Base-by-base conservation (phyloP, 1,284 basidiomycete species). In the Megacollybia platyphylla region DNA sequence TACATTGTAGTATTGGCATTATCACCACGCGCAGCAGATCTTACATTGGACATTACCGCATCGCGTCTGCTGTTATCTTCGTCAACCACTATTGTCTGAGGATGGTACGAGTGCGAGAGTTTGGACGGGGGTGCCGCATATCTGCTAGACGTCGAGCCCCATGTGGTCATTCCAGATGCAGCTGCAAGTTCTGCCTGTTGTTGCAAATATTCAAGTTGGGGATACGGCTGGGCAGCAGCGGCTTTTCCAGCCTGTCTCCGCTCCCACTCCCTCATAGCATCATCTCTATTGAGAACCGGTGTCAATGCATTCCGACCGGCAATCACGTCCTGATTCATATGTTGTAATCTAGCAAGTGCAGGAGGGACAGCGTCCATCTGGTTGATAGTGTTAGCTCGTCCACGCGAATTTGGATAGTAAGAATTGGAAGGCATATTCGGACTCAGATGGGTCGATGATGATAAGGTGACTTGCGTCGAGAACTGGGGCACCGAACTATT, bases 281-380 rank as follows among this genome's bases (percentile, higher is more conserved):
- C 89, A 54, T 93, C 90, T 46, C 89, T 74, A 54, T 91, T 90
- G 52, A 92, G 64, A 38, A 93, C 87, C 1, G 89, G 89, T 13
- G 88, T 92, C 56, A 91, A 62, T 15, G 86, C 81, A 55, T 85
- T 90, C 48, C 82, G 75, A 32, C 81, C 85, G 32, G 72, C 73
- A 42, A 88, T 87, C 44, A 86, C 78, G 56, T 93, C 86, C 50
- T 88, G 78, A 42, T 87, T 88, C 76, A 92, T 88, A 43, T 88
- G 86, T 42, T 89, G 86, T 51, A 93, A 61, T 17, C 89, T 73
- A 10, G 89, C 89, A 39, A 97, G 67, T 40, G 91, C 90, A 9
- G 92, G 89, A 15, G 94, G 94, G 13, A 97, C 82, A 47, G 79
- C 73, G 55, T 94, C 91, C 75, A 90, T 80, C 55, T 79, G 82